Evolutionary conservation across 257 asterid genomes (phyloP), one percentile per base, ranked within the genome.

Genomic region (Solanum dulcamara): DNA sequence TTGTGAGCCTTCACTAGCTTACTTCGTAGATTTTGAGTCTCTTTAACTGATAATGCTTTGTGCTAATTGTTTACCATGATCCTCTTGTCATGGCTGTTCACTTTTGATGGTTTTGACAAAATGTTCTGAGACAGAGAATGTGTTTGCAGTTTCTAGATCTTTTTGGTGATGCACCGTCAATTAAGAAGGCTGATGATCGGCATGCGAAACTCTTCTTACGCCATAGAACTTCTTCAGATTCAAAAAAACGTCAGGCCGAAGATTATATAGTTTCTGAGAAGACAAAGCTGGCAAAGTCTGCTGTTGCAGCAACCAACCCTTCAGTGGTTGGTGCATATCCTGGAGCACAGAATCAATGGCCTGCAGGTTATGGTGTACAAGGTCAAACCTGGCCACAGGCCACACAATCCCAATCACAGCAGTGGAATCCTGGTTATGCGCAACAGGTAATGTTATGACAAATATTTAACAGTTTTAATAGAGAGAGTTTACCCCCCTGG

Each of bases 371-470:
- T 84, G 94, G 94, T 74, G 91, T 59, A 83, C 95, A 92, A 72
- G 94, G 97, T 86, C 99, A 97, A 90, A 91, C 93, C 82, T 97
- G 98, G 98, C 94, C 97, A 72, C 99, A 94, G 90, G 94, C 91
- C 82, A 87, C 97, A 42, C 98, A 91, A 87, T 80, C 96, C 81
- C 99, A 94, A 90, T 91, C 91, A 33, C 98, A 92, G 86, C 98
- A 95, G 88, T 93, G 94, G 98, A 91, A 88, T 79, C 89, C 93
- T 88, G 98, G 94, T 46, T 97, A 94, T 90, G 89, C 94, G 22
- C 99, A 93, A 85, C 98, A 95, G 98, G 99, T 93, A 81, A 28
- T 90, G 88, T 89, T 33, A 72, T 79, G n/a, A 26, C 35, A 59
- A 79, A 48, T 64, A 24, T 59, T 48, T 66, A 40, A 81, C 42